These are phyloP conservation scores for Rubia peregrina DNA, from an alignment of 305 asterid species.

Conservation along the genomic window DNA sequence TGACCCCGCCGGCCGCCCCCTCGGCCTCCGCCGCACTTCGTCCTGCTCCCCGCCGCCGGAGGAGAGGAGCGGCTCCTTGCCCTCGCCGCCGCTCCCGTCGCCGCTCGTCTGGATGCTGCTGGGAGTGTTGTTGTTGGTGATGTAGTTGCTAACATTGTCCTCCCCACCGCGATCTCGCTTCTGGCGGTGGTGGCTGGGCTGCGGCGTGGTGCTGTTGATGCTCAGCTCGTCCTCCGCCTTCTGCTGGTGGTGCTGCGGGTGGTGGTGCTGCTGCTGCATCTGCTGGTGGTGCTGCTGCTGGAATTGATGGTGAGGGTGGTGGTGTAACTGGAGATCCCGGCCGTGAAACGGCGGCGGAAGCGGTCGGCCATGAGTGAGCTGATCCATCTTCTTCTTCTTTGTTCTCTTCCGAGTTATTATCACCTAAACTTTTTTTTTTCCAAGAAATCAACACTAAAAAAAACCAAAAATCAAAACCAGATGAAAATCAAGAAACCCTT, in stretches of 20 bases:
- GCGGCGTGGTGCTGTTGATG: slow-evolving; percentile 26
- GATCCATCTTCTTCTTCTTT: slow-evolving; percentile 39
- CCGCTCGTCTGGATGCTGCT: slow-evolving; percentile 2
- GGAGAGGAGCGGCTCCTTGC: slow-evolving; percentile 22
- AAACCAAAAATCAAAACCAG: background rate
- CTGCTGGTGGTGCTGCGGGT: slow-evolving; percentile 21
- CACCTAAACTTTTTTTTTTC: no score
- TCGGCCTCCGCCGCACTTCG: slow-evolving; percentile 48
- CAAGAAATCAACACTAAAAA: background rate
- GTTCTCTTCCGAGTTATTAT: no score
- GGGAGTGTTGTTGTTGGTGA: background rate
- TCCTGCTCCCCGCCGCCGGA: slow-evolving; percentile 25
- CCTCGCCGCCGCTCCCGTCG: slow-evolving; percentile 25
- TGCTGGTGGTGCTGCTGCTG: slow-evolving; percentile 14
- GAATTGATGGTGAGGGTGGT: slow-evolving; percentile 34
- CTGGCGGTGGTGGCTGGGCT: slow-evolving; percentile 21
- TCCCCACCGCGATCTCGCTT: slow-evolving; percentile 33
- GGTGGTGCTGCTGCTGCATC: slow-evolving; percentile 23
- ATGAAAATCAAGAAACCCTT: no score
- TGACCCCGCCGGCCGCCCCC: slow-evolving; percentile 69
- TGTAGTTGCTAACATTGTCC: slow-evolving; percentile 20
- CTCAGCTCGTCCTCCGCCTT: slow-evolving; percentile 44
- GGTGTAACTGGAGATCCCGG: slow-evolving; percentile 40
- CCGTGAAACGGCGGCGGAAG: slow-evolving; percentile 56
- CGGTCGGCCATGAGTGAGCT: slow-evolving; percentile 46